Percentiles rank a stretch among this genome's conserved stretches.
These are phyloP conservation scores for Globisporangium orthogonon DNA, from an alignment of 352 stramenopile genomes.

Conservation along the genomic window DNA sequence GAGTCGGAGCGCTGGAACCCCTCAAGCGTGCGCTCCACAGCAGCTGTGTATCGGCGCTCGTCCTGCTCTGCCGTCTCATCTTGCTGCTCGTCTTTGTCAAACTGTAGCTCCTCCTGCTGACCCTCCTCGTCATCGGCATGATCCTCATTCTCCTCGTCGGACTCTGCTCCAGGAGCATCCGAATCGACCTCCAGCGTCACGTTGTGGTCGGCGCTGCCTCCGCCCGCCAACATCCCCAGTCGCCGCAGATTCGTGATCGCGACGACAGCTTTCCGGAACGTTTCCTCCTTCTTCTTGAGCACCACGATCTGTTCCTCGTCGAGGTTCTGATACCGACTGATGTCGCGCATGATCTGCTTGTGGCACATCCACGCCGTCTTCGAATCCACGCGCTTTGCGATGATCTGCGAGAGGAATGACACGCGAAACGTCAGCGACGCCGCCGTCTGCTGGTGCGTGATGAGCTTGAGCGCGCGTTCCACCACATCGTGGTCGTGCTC, in stretches of 20 bases:
- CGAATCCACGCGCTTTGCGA: constrained; percentile 54
- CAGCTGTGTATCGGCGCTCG: constrained; percentile 29
- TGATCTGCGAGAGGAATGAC: constrained; percentile 56
- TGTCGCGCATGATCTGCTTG: constrained; percentile 72
- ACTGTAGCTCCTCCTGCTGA: background rate
- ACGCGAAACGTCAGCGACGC: constrained; percentile 59
- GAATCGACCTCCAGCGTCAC: background rate
- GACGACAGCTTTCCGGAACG: constrained; percentile 61
- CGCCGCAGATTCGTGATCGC: constrained; percentile 47
- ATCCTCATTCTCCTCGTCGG: background rate
- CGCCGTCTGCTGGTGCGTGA: constrained; percentile 52
- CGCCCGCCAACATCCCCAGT: constrained; percentile 19
- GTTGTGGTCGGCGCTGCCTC: background rate
- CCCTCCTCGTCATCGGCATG: background rate
- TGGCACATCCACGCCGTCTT: constrained; percentile 80
- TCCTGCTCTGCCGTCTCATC: background rate
- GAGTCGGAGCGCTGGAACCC: constrained; percentile 1
- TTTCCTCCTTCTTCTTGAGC: constrained; percentile 58
- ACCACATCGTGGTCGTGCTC: constrained; percentile 47
- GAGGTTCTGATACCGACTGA: constrained; percentile 60
- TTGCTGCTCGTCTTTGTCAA: background rate
- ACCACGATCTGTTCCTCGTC: constrained; percentile 58
- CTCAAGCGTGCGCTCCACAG: constrained; percentile 27
- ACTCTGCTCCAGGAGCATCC: background rate
- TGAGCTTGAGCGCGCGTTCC: constrained; percentile 32